Evolutionary conservation across 2,329 filamentous ascomycete genomes (phyloP).

Genomic region (Penicillium crustosum): DNA sequence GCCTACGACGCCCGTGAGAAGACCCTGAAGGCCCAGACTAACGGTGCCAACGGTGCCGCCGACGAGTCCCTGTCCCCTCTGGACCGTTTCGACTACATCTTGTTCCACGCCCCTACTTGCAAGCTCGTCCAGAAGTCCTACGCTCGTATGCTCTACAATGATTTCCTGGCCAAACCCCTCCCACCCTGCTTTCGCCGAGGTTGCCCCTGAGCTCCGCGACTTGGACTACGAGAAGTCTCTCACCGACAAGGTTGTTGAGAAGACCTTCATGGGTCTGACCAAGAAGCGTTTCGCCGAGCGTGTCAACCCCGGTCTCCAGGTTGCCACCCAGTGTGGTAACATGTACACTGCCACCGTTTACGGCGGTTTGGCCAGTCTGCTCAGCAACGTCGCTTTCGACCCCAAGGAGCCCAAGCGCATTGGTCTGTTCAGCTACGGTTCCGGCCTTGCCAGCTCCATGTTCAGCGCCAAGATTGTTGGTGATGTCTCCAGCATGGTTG

Average conservation of each 20-base stretch:
- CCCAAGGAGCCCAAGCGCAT: constrained; percentile 69
- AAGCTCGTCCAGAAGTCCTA: constrained; percentile 86
- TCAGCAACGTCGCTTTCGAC: constrained; percentile 64
- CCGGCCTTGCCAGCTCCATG: constrained; percentile 71
- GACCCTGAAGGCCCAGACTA: constrained; percentile 51
- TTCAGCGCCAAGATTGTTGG: constrained; percentile 67
- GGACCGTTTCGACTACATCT: constrained; percentile 79
- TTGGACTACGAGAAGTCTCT: constrained; percentile 78
- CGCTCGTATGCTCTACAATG: constrained; percentile 79
- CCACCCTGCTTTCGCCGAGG: constrained; percentile 67
- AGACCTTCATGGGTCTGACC: constrained; percentile 78
- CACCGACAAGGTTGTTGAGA: constrained; percentile 79
- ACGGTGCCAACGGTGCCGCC: constrained; percentile 51
- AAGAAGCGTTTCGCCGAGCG: constrained; percentile 84
- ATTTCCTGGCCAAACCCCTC: constrained; percentile 72
- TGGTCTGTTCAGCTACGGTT: constrained; percentile 77
- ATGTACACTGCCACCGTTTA: constrained; percentile 65
- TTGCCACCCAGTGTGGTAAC: constrained; percentile 71
- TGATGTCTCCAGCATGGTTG: constrained; percentile 65
- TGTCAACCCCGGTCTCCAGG: constrained; percentile 70
- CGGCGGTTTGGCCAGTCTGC: constrained; percentile 57
- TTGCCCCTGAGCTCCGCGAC: constrained; percentile 72
- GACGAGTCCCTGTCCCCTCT: constrained; percentile 60
- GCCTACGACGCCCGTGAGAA: constrained; percentile 75
- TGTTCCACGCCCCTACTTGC: constrained; percentile 83